A percentile compares a stretch with the other conserved stretches of the same genome.
These are phyloP conservation scores for Lepidium sativum DNA, from an alignment of 345 rosid genomes.

Conservation along the genomic window DNA sequence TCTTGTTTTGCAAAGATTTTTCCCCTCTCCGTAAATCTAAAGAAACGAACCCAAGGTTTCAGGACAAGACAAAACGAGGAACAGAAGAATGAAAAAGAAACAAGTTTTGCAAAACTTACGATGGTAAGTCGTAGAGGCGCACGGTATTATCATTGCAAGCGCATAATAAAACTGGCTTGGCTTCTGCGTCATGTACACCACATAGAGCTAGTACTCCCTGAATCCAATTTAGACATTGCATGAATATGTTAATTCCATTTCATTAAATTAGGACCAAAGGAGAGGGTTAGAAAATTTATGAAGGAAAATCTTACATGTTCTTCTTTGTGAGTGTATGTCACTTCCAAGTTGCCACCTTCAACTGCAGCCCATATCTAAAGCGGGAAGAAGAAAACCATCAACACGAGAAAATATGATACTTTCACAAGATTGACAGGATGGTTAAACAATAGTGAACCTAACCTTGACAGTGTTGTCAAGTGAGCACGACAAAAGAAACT, in stretches of 20 bases:
- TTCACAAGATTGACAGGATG: background rate
- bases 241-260: conserved; percentile 2
- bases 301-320: conserved; percentile 54
- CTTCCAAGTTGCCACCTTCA: conserved; percentile 92
- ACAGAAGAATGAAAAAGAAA: background rate
- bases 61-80: background rate
- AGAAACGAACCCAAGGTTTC: background rate
- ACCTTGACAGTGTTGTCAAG: conserved; percentile 91
- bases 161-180: conserved; percentile 72
- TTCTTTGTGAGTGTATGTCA: conserved; percentile 78
- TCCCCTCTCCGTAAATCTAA: conserved; percentile 82
- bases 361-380: conserved; percentile 84
- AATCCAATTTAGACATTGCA: background rate
- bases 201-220: conserved; percentile 74
- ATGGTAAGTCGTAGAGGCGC: conserved; percentile 75
- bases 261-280: background rate
- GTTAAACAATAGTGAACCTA: background rate
- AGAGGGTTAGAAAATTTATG: background rate
- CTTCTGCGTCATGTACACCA: conserved; percentile 80
- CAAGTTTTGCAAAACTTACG: conserved; percentile 48
- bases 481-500: conserved; percentile 91
- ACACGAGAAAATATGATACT: background rate
- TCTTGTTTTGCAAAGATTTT: conserved; percentile 80
- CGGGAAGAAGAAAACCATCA: background rate
- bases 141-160: conserved; percentile 70